Evolutionary conservation across 2,329 filamentous ascomycete genomes (phyloP).

Genomic region (Diaporthe caulivora): DNA sequence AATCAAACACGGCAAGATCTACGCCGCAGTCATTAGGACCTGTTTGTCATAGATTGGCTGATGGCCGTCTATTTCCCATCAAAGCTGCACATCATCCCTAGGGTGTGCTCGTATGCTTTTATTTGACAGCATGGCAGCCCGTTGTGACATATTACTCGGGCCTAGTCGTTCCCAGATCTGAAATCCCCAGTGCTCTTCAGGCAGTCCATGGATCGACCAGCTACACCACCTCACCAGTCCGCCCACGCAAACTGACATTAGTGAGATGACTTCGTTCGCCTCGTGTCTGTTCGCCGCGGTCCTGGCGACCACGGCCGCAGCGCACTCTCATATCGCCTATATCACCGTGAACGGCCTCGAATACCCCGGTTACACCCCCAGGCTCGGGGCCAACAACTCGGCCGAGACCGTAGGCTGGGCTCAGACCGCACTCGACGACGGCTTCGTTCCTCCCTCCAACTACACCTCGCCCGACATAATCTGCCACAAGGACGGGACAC

Average conservation of each 20-base stretch:
- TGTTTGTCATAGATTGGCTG: conserved; percentile 2
- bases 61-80: neutral
- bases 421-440: conserved; percentile 61
- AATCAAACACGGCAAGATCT: conserved; percentile 4
- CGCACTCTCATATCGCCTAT: conserved; percentile 49
- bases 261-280: neutral
- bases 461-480: conserved; percentile 67
- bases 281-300: neutral
- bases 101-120: neutral
- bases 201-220: neutral
- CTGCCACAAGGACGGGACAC: conserved; percentile 70
- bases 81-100: neutral
- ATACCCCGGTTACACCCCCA: conserved; percentile 57
- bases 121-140: neutral
- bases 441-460: conserved; percentile 62
- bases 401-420: conserved; percentile 64
- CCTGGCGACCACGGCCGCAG: conserved; percentile 10
- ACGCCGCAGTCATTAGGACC: neutral
- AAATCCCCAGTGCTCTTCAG: neutral
- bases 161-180: too few relatives aligned
- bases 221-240: neutral
- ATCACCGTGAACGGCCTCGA: conserved; percentile 59
- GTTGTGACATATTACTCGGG: neutral
- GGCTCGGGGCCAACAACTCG: conserved; percentile 38
- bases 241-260: neutral